These are phyloP conservation scores for Naumovozyma baii DNA, from an alignment of 805 yeast species.

Conservation along the genomic window DNA sequence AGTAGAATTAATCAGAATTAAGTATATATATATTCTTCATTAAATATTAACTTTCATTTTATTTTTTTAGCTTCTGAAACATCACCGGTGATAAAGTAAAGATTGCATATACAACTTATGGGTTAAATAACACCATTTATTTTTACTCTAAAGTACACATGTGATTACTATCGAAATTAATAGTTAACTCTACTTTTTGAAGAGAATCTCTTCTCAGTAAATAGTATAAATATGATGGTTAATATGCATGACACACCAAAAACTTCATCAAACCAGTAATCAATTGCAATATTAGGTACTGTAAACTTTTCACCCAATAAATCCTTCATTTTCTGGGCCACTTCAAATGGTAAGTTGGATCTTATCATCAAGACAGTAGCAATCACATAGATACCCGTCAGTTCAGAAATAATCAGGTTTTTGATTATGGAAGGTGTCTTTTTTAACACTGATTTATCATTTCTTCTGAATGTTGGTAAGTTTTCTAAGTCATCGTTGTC, in stretches of 20 bases:
- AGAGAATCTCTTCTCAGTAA: slow-evolving; percentile 18
- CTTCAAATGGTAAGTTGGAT: slow-evolving; percentile 31
- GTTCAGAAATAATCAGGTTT: slow-evolving; percentile 31
- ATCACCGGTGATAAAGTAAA: too few species aligned
- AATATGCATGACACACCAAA: slow-evolving; percentile 27
- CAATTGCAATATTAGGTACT: slow-evolving; percentile 26
- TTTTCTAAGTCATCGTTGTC: slow-evolving; percentile 7
- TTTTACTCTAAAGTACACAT: too few species aligned
- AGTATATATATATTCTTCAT: too few species aligned
- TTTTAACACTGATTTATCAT: not conserved
- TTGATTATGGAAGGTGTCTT: slow-evolving; percentile 32
- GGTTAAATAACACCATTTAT: too few species aligned
- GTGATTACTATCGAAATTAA: too few species aligned
- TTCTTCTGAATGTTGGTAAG: slow-evolving; percentile 13
- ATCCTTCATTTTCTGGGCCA: slow-evolving; percentile 26
- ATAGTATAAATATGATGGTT: slow-evolving; percentile 22
- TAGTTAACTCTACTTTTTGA: slow-evolving; percentile 1
- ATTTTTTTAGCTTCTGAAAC: not conserved
- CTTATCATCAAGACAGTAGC: slow-evolving; percentile 34
- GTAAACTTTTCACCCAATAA: slow-evolving; percentile 27
- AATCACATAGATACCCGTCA: slow-evolving; percentile 33
- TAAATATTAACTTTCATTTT: not conserved
- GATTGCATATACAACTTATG: too few species aligned
- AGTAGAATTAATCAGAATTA: too few species aligned
- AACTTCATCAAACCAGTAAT: slow-evolving; percentile 35